Base-by-base conservation (phyloP, 371 early-diverging fungal genomes). In the Zychaea mexicana region DNA sequence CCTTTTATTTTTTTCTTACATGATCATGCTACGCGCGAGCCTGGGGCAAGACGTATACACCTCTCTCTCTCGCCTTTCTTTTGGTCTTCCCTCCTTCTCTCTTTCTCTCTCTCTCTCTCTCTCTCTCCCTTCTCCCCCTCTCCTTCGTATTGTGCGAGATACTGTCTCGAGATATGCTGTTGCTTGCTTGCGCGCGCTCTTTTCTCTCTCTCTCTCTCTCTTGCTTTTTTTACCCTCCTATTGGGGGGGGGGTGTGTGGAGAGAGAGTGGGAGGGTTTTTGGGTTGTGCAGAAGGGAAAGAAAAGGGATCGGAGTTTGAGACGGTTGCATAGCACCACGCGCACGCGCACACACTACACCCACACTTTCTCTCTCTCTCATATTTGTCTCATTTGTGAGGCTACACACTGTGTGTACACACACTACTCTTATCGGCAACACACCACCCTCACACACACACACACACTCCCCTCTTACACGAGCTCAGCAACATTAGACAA, bases 291-390 rank as follows among this genome's bases (percentile, higher is more conserved):
- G 52, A 60, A 60, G 60, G 49, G 49, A 49, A 60, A 60, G 52
- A 52, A 60, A 47, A 19, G n/a, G 24, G 33, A 15, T 36, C 58
- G 58, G 58, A 58, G 58, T 58, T 58, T 24, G 12, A 8, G 39
- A 45, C n/a, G 15, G 28, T 58, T 58, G 58, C 58, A 58, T 58
- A 36, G 46, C 58, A 58, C 49, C 49, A 47, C 49, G 49, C 49
- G 49, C 49, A 47, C 49, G 24, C 58, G 26, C 58, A 42, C 38
- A 28, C 42, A 39, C 38, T n/a, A n/a, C n/a, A n/a, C n/a, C n/a
- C n/a, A n/a, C n/a, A n/a, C n/a, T n/a, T n/a, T n/a, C n/a, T n/a
- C n/a, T n/a, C n/a, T n/a, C n/a, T n/a, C n/a, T n/a, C n/a, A n/a
- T n/a, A n/a, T n/a, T n/a, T n/a, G n/a, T n/a, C n/a, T 42, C 45